phyloP scores from a whole-genome alignment of 139 green algal species.

The Pseudopediastrum boryanum region DNA sequence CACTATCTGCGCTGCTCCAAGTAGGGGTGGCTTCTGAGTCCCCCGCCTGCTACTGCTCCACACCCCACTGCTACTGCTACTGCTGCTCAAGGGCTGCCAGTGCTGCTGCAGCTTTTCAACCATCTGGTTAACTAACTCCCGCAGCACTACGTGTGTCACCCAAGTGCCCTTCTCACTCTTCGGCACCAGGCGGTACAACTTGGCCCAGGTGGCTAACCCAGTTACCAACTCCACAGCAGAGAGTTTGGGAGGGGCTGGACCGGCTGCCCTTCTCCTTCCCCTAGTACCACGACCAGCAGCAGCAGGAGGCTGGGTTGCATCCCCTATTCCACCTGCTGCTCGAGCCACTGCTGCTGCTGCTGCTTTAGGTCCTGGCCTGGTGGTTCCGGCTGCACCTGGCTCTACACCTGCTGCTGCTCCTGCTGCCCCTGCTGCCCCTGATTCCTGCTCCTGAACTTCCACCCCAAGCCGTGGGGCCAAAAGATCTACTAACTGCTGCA shows the following conservation, averaged over 20 bases:
- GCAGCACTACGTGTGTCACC: background rate
- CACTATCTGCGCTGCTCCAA: constrained; percentile 5
- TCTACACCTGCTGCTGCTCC: background rate
- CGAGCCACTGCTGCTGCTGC: constrained; percentile 6
- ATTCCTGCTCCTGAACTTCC: background rate
- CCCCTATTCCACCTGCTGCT: background rate
- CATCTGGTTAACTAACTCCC: background rate
- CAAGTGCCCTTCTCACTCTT: background rate
- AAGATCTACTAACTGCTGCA: background rate
- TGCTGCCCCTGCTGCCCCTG: background rate
- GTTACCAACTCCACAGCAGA: background rate
- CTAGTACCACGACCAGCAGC: constrained; percentile 17
- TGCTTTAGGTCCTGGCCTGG: background rate
- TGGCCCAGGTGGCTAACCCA: background rate
- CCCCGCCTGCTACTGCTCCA: background rate
- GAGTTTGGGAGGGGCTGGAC: background rate
- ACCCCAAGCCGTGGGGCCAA: no score
- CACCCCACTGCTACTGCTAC: background rate
- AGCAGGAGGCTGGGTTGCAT: background rate
- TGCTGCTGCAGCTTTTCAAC: background rate
- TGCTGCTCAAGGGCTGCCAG: background rate
- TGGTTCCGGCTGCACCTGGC: no score
- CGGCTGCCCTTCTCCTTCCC: background rate
- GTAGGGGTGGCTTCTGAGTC: background rate
- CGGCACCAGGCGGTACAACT: constrained; percentile 1